Conservation (phyloP, 345 rosid species). For the Lenwebbia sp. region DNA sequence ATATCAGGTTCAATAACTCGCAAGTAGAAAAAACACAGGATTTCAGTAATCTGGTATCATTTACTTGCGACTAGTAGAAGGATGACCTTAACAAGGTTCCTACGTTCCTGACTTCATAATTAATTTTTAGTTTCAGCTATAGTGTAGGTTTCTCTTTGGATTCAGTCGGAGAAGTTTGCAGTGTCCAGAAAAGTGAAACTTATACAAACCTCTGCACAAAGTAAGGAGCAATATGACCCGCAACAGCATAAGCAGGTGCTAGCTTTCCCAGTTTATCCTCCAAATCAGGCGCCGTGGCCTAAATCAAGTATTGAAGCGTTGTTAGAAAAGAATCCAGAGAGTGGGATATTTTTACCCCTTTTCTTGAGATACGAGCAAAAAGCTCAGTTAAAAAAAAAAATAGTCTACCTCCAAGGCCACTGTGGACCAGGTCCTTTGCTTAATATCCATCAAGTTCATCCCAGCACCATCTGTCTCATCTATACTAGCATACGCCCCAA, state of each 20-base stretch:
- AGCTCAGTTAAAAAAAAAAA: background rate
- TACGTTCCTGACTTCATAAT: background rate
- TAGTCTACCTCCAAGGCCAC: conserved; percentile 44
- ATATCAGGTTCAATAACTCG: background rate
- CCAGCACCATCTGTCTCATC: conserved; percentile 92
- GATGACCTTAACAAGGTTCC: background rate
- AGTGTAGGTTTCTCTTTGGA: background rate
- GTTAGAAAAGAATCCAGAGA: background rate
- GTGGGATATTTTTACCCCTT: background rate
- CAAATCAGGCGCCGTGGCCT: conserved; percentile 85
- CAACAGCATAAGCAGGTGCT: conserved; percentile 86
- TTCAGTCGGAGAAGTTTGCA: background rate
- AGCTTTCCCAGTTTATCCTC: conserved; percentile 80
- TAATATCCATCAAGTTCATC: conserved; percentile 94
- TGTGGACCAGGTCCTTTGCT: conserved; percentile 55
- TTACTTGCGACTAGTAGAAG: background rate
- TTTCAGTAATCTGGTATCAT: background rate
- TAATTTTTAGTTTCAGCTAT: background rate
- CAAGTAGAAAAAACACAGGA: background rate
- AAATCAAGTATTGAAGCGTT: background rate
- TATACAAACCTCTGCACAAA: conserved; percentile 67
- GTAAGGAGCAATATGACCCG: conserved; percentile 70
- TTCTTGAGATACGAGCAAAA: background rate
- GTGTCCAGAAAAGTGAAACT: background rate
- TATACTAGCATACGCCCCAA: conserved; percentile 71